Percentiles rank a stretch among this genome's conserved stretches.
These are phyloP conservation scores for Sporormia fimetaria DNA, from an alignment of 495 filamentous ascomycete genomes.

Conservation along the genomic window DNA sequence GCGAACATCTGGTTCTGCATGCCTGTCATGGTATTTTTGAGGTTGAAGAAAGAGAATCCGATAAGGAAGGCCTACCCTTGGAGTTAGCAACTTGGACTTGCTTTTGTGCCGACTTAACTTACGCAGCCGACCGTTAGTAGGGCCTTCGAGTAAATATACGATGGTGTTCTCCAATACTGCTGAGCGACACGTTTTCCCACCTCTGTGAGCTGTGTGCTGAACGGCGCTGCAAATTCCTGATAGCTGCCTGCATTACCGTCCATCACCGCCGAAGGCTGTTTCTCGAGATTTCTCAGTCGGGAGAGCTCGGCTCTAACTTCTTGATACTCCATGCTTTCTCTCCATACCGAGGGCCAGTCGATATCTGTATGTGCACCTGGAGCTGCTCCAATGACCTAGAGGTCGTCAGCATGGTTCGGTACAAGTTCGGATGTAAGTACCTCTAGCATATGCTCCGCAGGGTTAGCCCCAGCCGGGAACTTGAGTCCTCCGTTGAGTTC, in stretches of 20 bases:
- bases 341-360: slow-evolving; percentile 76
- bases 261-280: too few species aligned
- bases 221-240: slow-evolving; percentile 27
- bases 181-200: slow-evolving; percentile 57
- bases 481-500: slow-evolving; percentile 59
- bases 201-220: slow-evolving; percentile 38
- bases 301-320: slow-evolving; percentile 55
- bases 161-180: slow-evolving; percentile 79
- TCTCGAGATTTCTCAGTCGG: slow-evolving; percentile 45
- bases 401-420: too few species aligned
- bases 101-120: background rate
- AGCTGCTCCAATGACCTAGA: slow-evolving; percentile 69
- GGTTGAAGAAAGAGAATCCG: slow-evolving; percentile 64
- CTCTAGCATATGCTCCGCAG: slow-evolving; percentile 91
- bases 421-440: too few species aligned
- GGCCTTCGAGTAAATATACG: slow-evolving; percentile 65
- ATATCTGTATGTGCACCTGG: slow-evolving; percentile 59
- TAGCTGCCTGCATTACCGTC: slow-evolving; percentile 17
- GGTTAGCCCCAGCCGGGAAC: slow-evolving; percentile 63
- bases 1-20: slow-evolving; percentile 57
- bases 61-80: slow-evolving; percentile 55
- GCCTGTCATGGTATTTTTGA: slow-evolving; percentile 25
- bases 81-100: background rate
- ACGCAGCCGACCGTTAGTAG: slow-evolving; percentile 40
- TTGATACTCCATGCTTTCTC: slow-evolving; percentile 40